phyloP scores from a whole-genome alignment of 2,329 filamentous ascomycete genomes.

The Coniochaeta pulveracea region DNA sequence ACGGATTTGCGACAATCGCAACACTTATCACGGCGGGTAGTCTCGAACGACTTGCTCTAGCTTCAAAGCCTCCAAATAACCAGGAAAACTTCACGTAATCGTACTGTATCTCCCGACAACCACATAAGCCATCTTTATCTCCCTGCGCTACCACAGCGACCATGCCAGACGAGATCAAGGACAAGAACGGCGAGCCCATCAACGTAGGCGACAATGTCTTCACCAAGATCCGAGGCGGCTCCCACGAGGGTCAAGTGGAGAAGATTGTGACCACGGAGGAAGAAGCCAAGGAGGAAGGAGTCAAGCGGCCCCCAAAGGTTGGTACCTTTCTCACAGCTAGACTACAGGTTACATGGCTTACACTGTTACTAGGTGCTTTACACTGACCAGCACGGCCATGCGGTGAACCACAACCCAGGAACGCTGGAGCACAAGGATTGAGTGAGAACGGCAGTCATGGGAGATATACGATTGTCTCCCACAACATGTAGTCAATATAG shows the following conservation, averaged over 20 bases:
- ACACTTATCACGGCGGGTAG: too few relatives aligned
- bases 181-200: constrained; percentile 25
- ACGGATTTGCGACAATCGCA: too few relatives aligned
- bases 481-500: too few relatives aligned
- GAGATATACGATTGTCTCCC: too few relatives aligned
- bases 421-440: constrained; percentile 4
- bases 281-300: constrained; percentile 21
- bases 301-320: constrained; percentile 30
- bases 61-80: too few relatives aligned
- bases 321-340: constrained; percentile 2
- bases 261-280: constrained; percentile 22
- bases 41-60: too few relatives aligned
- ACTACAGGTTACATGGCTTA: neutral
- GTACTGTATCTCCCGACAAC: too few relatives aligned
- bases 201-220: constrained; percentile 26
- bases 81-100: too few relatives aligned
- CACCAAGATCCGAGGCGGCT: constrained; percentile 25
- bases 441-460: too few relatives aligned
- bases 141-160: neutral
- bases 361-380: neutral
- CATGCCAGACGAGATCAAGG: constrained; percentile 15
- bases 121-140: neutral
- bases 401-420: constrained; percentile 1
- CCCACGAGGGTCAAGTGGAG: constrained; percentile 26
- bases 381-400: constrained; percentile 4